phyloP scores from a whole-genome alignment of 164 flowering plant species.

The Amborella trichopoda region DNA sequence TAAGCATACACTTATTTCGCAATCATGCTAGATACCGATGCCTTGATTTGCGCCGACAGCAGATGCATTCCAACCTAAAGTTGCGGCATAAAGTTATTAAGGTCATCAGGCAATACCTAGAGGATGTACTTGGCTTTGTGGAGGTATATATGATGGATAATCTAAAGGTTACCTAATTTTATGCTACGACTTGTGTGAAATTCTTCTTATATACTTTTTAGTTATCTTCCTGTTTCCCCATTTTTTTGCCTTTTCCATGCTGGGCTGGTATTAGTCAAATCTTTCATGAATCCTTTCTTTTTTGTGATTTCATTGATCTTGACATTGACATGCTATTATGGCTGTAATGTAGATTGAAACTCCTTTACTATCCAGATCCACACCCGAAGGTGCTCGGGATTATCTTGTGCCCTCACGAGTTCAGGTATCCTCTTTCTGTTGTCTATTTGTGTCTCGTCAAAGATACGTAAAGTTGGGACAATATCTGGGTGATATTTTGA shows the following conservation, averaged over 20 bases:
- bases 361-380: conserved; percentile 85
- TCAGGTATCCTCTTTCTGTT: conserved; percentile 45
- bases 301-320: no score
- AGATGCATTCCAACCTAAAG: conserved; percentile 55
- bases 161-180: no score
- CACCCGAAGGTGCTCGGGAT: conserved; percentile 99
- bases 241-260: no score
- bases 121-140: conserved; percentile 72
- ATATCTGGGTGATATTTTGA: no score
- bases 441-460: no score
- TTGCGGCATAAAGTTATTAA: conserved; percentile 78
- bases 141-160: no score
- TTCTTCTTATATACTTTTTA: no score
- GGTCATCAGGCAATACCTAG: conserved; percentile 69
- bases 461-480: no score
- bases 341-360: conserved; percentile 91
- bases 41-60: conserved; percentile 80
- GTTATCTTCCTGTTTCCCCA: no score
- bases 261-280: no score
- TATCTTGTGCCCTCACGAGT: conserved; percentile 93
- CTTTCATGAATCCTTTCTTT: no score
- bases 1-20: background rate
- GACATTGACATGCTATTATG: conserved; percentile 26
- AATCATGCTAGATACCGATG: conserved; percentile 47
- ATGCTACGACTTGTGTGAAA: no score